Percentiles rank a stretch among this genome's conserved stretches.
These are phyloP conservation scores for Diaporthe sp. DNA, from an alignment of 2,329 filamentous ascomycete genomes.

Conservation along the genomic window DNA sequence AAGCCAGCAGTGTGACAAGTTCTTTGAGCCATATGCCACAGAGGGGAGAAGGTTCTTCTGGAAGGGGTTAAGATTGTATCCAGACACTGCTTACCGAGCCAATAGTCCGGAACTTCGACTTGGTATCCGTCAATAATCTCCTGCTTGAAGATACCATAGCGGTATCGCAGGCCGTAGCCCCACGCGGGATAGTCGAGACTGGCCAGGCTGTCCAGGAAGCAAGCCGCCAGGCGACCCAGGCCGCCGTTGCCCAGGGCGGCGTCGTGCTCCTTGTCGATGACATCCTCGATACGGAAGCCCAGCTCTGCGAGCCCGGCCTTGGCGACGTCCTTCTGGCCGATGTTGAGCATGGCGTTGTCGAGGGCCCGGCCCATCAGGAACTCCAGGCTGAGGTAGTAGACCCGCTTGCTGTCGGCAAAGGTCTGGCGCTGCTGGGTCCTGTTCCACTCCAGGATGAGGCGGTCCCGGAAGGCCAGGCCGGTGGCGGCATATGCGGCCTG, in stretches of 20 bases:
- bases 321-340: slow-evolving; percentile 86
- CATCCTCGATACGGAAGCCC: slow-evolving; percentile 96
- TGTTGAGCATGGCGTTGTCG: slow-evolving; percentile 98
- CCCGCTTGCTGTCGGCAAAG: slow-evolving; percentile 87
- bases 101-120: slow-evolving; percentile 98
- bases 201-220: slow-evolving; percentile 95
- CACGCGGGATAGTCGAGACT: slow-evolving; percentile 96
- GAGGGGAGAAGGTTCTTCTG: too few species aligned
- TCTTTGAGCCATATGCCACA: too few species aligned
- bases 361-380: slow-evolving; percentile 97
- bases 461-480: slow-evolving; percentile 91
- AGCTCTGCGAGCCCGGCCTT: slow-evolving; percentile 87
- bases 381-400: slow-evolving; percentile 97
- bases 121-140: slow-evolving; percentile 98
- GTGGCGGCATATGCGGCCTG: slow-evolving; percentile 91
- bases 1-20: too few species aligned
- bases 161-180: slow-evolving; percentile 96
- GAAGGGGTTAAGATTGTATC: too few species aligned
- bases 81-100: slow-evolving; percentile 63
- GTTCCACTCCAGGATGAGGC: slow-evolving; percentile 96
- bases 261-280: slow-evolving; percentile 94
- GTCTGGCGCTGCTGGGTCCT: slow-evolving; percentile 97
- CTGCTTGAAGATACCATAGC: slow-evolving; percentile 99
- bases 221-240: slow-evolving; percentile 92
- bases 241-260: slow-evolving; percentile 96